A percentile compares a stretch with the other conserved stretches of the same genome.
Evolutionary conservation across 2,329 filamentous ascomycete species (phyloP).

Genomic region (Alternaria rosae): DNA sequence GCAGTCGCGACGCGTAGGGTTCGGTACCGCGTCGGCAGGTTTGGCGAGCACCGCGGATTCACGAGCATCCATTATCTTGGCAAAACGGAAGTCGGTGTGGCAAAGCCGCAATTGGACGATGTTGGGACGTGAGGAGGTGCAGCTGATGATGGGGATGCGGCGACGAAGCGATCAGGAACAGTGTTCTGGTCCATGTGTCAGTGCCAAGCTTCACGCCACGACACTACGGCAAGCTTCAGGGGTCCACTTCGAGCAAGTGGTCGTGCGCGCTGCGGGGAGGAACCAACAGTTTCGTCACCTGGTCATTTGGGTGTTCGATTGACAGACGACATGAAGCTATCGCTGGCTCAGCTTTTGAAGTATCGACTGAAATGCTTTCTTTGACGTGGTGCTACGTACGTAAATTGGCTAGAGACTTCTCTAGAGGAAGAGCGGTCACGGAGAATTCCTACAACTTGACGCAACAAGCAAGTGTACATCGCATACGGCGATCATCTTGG

Average conservation of each 20-base stretch:
- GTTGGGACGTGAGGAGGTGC: not conserved
- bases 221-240: not conserved
- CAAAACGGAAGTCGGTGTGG: not conserved
- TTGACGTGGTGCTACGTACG: not conserved
- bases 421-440: not conserved
- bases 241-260: constrained; percentile 7
- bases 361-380: not conserved
- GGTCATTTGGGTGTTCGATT: not conserved
- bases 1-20: not conserved
- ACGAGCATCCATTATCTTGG: not conserved
- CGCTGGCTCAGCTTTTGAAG: not conserved
- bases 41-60: not conserved
- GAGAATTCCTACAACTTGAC: not conserved
- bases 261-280: constrained; percentile 13
- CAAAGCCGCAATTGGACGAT: constrained; percentile 6
- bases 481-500: not conserved
- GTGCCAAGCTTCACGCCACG: constrained; percentile 15
- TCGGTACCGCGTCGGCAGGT: not conserved
- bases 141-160: constrained; percentile 7
- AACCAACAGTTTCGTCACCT: not conserved
- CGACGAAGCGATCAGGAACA: not conserved
- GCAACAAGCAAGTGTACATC: not conserved
- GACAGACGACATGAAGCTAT: not conserved
- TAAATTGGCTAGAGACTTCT: not conserved
- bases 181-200: constrained; percentile 9